Evolutionary conservation across 371 early-diverging fungal genomes (phyloP).

Genomic region (Batkoa obscura): DNA sequence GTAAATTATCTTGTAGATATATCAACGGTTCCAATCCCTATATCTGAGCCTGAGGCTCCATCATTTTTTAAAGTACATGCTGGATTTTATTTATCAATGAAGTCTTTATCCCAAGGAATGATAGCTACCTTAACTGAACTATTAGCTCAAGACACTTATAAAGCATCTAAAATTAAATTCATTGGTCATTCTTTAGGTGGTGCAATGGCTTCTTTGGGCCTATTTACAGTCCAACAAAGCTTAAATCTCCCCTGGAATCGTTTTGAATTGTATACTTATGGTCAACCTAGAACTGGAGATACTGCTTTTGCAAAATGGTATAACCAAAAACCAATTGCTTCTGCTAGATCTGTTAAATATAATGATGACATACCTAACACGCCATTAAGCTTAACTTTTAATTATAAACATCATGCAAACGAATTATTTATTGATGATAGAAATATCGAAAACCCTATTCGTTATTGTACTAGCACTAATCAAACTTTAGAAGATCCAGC

Average conservation of each 20-base stretch:
- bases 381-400: not conserved
- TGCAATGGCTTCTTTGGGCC: not conserved
- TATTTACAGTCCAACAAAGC: not conserved
- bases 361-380: not conserved
- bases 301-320: not conserved
- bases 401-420: not conserved
- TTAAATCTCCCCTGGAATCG: not conserved
- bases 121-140: not conserved
- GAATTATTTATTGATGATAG: not conserved
- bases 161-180: constrained; percentile 1
- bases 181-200: constrained; percentile 10
- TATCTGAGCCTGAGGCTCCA: too few relatives aligned
- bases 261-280: not conserved
- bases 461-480: too few relatives aligned
- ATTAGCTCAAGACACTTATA: not conserved
- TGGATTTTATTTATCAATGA: too few relatives aligned
- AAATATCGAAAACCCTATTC: too few relatives aligned
- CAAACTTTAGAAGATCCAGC: too few relatives aligned
- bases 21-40: too few relatives aligned
- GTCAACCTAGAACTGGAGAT: not conserved
- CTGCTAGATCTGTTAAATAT: not conserved
- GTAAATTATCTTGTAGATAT: too few relatives aligned
- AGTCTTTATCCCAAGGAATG: too few relatives aligned
- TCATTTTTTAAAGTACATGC: too few relatives aligned
- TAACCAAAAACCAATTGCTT: not conserved